Percentiles rank a stretch among this genome's conserved stretches.
Evolutionary conservation across 441 rosid species (phyloP).

Genomic region (Mallotus repandus): DNA sequence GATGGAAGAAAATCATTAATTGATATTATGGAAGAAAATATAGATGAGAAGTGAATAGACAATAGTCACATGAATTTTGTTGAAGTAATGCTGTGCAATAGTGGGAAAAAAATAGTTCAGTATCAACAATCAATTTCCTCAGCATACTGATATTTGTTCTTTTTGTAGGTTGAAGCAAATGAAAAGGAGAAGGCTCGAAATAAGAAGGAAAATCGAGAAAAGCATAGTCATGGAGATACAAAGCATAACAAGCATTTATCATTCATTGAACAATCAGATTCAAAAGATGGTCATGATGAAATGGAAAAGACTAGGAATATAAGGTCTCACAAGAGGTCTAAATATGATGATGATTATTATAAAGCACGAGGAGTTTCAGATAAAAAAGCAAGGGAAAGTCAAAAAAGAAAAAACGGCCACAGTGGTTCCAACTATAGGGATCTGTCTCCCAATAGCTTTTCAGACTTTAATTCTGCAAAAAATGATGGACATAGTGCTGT

Average conservation of each 20-base stretch:
- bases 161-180: conserved; percentile 44
- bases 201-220: conserved; percentile 43
- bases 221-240: conserved; percentile 34
- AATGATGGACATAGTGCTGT: conserved; percentile 30
- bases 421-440: conserved; percentile 35
- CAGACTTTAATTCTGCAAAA: conserved; percentile 28
- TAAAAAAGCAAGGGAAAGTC: conserved; percentile 38
- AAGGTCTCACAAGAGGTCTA: conserved; percentile 30
- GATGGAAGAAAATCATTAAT: background rate
- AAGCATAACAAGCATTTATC: conserved; percentile 52
- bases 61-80: background rate
- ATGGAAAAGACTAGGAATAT: conserved; percentile 30
- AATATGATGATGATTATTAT: conserved; percentile 32
- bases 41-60: background rate
- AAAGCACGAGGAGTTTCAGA: conserved; percentile 34
- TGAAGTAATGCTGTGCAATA: background rate
- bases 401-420: conserved; percentile 29
- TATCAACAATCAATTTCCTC: background rate
- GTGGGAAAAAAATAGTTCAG: background rate
- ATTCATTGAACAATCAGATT: conserved; percentile 33
- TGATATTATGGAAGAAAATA: background rate
- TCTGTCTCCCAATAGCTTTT: conserved; percentile 26
- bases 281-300: conserved; percentile 41
- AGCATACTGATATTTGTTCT: background rate
- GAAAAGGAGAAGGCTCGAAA: conserved; percentile 39